Evolutionary conservation across 2,329 filamentous ascomycete genomes (phyloP).

Genomic region (Botrytis fragariae): DNA sequence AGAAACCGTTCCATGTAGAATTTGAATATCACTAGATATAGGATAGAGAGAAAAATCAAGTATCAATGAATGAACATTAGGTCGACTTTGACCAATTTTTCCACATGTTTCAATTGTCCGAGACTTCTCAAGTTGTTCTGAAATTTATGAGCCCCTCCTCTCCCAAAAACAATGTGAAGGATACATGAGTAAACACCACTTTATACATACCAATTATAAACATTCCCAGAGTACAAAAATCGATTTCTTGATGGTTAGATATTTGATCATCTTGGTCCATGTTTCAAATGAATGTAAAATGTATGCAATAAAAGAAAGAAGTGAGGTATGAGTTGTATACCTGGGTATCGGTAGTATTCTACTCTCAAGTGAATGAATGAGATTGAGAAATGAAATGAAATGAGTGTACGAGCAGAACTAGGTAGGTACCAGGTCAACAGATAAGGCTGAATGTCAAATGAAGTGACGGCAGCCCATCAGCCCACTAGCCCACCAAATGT

Average conservation of each 20-base stretch:
- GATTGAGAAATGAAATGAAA: background rate
- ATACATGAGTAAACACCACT: background rate
- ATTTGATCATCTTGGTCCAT: constrained; percentile 28
- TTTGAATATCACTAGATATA: background rate
- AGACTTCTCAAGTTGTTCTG: constrained; percentile 12
- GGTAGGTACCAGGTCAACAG: background rate
- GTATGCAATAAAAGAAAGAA: background rate
- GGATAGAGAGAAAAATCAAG: too few species aligned
- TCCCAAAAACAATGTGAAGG: background rate
- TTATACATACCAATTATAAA: constrained; percentile 64
- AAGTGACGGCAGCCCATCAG: background rate
- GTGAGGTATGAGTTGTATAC: background rate
- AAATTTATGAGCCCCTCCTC: background rate
- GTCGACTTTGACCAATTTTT: too few species aligned
- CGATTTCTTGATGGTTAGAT: constrained; percentile 46
- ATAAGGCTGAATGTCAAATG: constrained; percentile 5
- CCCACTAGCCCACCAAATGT: background rate
- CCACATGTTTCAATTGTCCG: background rate
- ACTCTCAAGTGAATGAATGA: background rate
- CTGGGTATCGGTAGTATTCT: background rate
- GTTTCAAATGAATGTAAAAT: background rate
- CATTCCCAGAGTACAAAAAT: constrained; percentile 71
- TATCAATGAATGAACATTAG: background rate
- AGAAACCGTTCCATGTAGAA: background rate
- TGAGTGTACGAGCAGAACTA: background rate